Conservation (phyloP, 495 filamentous ascomycete species). For the Lichina pygmaea region DNA sequence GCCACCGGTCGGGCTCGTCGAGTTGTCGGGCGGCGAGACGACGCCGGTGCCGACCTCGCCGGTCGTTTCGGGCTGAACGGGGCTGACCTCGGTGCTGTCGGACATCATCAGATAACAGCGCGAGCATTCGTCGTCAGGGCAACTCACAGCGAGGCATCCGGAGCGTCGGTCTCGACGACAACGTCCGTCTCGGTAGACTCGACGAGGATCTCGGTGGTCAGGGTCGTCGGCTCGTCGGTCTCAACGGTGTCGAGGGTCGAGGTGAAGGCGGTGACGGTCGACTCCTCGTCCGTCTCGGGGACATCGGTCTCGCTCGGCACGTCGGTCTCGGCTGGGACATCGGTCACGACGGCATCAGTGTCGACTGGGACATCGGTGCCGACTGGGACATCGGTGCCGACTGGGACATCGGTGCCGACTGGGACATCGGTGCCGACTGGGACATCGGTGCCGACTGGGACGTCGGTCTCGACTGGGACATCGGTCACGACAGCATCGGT, state of each 20-base stretch:
- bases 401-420: too few species aligned
- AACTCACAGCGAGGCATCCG: constrained; percentile 10
- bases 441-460: too few species aligned
- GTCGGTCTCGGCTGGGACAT: too few species aligned
- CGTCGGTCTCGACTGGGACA: too few species aligned
- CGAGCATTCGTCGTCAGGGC: constrained; percentile 7
- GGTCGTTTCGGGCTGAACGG: constrained; percentile 3
- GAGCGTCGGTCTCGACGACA: constrained; percentile 7
- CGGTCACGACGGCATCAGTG: too few species aligned
- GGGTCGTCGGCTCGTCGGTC: constrained; percentile 4
- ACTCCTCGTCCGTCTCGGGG: not conserved
- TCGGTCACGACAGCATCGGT: too few species aligned
- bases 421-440: too few species aligned
- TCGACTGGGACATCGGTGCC: too few species aligned
- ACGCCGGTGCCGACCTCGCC: constrained; percentile 1
- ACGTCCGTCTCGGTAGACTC: constrained; percentile 11
- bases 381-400: too few species aligned
- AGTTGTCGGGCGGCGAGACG: constrained; percentile 10
- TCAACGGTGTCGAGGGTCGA: constrained; percentile 3
- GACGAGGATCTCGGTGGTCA: constrained; percentile 7
- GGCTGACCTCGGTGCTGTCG: constrained; percentile 2
- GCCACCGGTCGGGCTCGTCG: constrained; percentile 14
- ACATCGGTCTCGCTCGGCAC: too few species aligned
- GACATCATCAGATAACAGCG: not conserved
- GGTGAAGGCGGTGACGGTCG: not conserved